Base-by-base conservation (phyloP, 305 asterid species). In the Rubia tinctorum region DNA sequence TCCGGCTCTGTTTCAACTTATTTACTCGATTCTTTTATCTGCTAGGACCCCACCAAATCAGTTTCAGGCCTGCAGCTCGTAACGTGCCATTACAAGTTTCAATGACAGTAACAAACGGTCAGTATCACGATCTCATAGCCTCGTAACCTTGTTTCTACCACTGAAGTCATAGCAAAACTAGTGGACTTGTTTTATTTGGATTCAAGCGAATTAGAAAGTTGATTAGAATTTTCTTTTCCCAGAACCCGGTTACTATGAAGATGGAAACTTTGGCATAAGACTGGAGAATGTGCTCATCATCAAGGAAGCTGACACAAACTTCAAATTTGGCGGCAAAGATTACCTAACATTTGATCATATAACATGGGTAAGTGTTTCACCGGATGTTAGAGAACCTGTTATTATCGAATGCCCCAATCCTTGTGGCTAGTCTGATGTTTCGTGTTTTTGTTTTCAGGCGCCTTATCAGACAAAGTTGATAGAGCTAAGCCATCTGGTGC, bases 241-340 rank as follows among this genome's bases (percentile, higher is more conserved):
- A 95, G 99, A 95, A 85, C 99, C 99, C 67, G 99, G 99, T 68
- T 95, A 92, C 74, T 95, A 95, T 1, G 99, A 95, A 87, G 98
- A 95, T 73, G 99, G 99, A 43, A 89, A 87, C 43, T 95, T 95
- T 74, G 99, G 99, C 71, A 78, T 95, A 82, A 88, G 99, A 84
- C 79, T 92, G 85, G 99, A 95, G 87, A 95, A 92, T 82, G 99
- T 95, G 78, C 98, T 90, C 65, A 79, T 95, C 10, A 77, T 95
- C 20, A 92, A 89, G 76, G 95, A 92, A 76, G 96, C 96, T 40
- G 88, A 87, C 74, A 95, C 98, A 49, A 85, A 89, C 86, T 92
- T 88, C 96, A 90, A 95, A 79, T 95, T 92, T 79, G 98, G 92
- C 44, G 86, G 82, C 84, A 88, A 71, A 86, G 97, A 95, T 45